These are phyloP conservation scores for Xerocomus minutiporus DNA, from an alignment of 1,284 basidiomycete species.

Conservation along the genomic window DNA sequence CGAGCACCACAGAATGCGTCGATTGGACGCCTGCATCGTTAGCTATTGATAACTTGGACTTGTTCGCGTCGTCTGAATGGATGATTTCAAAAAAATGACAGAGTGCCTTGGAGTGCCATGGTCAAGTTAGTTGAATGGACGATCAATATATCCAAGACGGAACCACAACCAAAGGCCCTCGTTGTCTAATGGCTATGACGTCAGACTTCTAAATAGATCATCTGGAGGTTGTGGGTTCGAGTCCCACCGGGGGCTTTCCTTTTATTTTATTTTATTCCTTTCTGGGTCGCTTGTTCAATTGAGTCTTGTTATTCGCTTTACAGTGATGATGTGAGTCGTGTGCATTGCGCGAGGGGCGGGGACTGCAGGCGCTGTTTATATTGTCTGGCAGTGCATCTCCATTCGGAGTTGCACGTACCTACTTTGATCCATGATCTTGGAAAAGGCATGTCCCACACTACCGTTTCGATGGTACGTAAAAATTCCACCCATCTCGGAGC, in stretches of 20 bases:
- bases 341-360: background rate
- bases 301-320: background rate
- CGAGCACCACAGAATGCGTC: too few species aligned
- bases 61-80: too few species aligned
- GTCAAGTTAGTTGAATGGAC: background rate
- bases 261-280: constrained; percentile 9
- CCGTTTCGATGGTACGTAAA: background rate
- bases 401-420: background rate
- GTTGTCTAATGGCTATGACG: constrained; percentile 78
- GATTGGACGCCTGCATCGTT: too few species aligned
- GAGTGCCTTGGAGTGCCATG: too few species aligned
- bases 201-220: constrained; percentile 71
- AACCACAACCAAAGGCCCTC: constrained; percentile 39
- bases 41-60: too few species aligned
- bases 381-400: background rate
- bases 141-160: background rate
- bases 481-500: background rate
- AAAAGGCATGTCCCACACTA: background rate
- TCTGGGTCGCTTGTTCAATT: background rate
- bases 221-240: constrained; percentile 76
- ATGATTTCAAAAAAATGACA: too few species aligned
- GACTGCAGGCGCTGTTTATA: too few species aligned
- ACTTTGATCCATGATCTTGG: background rate
- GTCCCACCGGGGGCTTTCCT: constrained; percentile 58
- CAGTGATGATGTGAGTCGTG: background rate